Evolutionary conservation across 768 basidiomycete genomes (phyloP).

Genomic region (Daedalea quercina): DNA sequence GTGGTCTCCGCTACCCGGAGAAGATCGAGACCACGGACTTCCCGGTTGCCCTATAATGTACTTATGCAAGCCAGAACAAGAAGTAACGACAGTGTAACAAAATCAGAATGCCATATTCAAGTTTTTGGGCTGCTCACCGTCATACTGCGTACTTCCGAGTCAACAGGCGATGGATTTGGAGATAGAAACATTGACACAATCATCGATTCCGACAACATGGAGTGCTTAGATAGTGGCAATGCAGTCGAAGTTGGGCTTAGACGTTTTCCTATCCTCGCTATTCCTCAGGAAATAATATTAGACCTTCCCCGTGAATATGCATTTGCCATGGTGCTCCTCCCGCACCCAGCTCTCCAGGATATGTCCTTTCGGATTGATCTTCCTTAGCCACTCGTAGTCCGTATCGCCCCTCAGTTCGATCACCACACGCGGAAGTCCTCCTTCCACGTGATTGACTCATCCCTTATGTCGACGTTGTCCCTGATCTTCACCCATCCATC

Average conservation of each 20-base stretch:
- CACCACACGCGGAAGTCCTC: slow-evolving; percentile 38
- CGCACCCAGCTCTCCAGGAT: slow-evolving; percentile 37
- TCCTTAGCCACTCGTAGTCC: slow-evolving; percentile 38
- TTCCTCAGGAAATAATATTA: neutral
- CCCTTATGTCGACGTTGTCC: slow-evolving; percentile 11
- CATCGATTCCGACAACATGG: too few relatives aligned
- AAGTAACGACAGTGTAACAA: too few relatives aligned
- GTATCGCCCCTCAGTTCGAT: slow-evolving; percentile 33
- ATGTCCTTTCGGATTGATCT: slow-evolving; percentile 28
- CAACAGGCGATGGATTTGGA: too few relatives aligned
- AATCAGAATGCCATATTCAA: too few relatives aligned
- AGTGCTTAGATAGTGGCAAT: too few relatives aligned
- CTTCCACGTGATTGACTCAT: slow-evolving; percentile 16
- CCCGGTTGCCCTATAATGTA: neutral
- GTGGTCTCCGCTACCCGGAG: neutral
- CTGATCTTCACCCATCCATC: slow-evolving; percentile 12
- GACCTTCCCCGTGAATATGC: neutral
- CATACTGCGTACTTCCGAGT: too few relatives aligned
- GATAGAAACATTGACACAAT: too few relatives aligned
- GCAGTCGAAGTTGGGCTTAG: too few relatives aligned
- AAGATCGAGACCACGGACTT: neutral
- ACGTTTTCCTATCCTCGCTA: neutral
- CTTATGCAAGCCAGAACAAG: too few relatives aligned
- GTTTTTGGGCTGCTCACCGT: too few relatives aligned
- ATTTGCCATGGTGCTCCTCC: slow-evolving; percentile 21